Evolutionary conservation across 371 early-diverging fungal species (phyloP).

Genomic region (Mortierella sp.): DNA sequence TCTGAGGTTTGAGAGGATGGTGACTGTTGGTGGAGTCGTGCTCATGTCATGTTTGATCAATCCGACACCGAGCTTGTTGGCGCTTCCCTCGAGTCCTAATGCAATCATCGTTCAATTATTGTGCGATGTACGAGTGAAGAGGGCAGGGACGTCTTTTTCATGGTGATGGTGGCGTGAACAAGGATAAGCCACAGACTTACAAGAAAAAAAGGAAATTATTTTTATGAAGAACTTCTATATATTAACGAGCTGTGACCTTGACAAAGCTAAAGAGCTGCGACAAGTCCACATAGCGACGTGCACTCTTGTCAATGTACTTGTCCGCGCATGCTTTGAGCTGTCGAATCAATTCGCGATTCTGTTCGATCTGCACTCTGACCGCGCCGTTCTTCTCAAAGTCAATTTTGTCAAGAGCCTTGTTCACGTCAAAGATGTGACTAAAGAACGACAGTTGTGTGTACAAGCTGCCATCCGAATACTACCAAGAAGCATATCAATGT

Average conservation of each 20-base stretch:
- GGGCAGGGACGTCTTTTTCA: no score
- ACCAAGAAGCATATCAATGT: no score
- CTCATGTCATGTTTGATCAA: slow-evolving; percentile 86
- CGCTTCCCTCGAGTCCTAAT: slow-evolving; percentile 96
- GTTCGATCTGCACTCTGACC: slow-evolving; percentile 37
- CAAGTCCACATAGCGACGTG: slow-evolving; percentile 73
- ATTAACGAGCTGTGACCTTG: slow-evolving; percentile 17
- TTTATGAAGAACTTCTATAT: background rate
- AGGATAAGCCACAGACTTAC: no score
- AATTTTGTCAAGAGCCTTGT: slow-evolving; percentile 41
- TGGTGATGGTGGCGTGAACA: background rate
- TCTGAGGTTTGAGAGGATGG: slow-evolving; percentile 93
- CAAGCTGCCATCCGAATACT: slow-evolving; percentile 70
- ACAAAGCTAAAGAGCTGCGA: slow-evolving; percentile 62
- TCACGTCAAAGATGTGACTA: slow-evolving; percentile 65
- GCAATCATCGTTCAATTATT: slow-evolving; percentile 64
- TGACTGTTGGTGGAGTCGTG: slow-evolving; percentile 53
- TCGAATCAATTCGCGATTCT: slow-evolving; percentile 30
- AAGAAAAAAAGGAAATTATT: background rate
- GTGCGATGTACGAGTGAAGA: no score
- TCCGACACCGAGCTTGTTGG: slow-evolving; percentile 99
- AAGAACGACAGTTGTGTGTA: slow-evolving; percentile 76
- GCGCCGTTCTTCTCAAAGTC: slow-evolving; percentile 32
- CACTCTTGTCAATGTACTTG: slow-evolving; percentile 68
- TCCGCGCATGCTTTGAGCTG: slow-evolving; percentile 61